These are phyloP conservation scores for Teunomyces aglyptinius DNA, from an alignment of 805 yeast species.

Conservation along the genomic window DNA sequence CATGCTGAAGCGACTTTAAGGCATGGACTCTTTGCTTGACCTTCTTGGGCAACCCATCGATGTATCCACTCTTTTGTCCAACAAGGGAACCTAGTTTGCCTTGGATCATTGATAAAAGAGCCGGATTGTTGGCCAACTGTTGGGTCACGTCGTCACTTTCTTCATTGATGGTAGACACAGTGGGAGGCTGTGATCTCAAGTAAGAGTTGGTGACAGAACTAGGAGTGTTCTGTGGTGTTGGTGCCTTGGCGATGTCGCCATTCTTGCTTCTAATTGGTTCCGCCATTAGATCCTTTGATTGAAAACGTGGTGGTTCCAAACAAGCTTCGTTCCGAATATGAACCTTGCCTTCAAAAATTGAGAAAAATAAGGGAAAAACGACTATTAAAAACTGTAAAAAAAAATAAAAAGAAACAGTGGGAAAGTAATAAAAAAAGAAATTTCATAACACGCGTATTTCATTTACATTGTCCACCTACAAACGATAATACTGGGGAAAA, in stretches of 20 bases:
- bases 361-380: not conserved
- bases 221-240: constrained; percentile 98
- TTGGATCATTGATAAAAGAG: constrained; percentile 81
- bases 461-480: not conserved
- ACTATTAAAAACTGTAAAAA: not conserved
- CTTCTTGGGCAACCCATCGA: constrained; percentile 66
- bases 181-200: constrained; percentile 59
- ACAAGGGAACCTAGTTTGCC: constrained; percentile 82
- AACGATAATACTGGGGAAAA: not conserved
- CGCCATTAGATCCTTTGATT: constrained; percentile 49
- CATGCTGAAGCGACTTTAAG: constrained; percentile 75
- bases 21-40: constrained; percentile 79
- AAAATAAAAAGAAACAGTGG: no score
- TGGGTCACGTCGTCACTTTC: constrained; percentile 44
- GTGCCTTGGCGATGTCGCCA: constrained; percentile 84
- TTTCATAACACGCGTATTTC: constrained; percentile 2
- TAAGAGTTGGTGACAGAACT: constrained; percentile 78
- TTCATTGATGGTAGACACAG: constrained; percentile 67
- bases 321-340: constrained; percentile 3
- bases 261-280: constrained; percentile 76
- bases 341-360: not conserved
- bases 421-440: not conserved
- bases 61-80: constrained; percentile 85
- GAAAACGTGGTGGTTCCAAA: constrained; percentile 2
- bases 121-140: constrained; percentile 74